Evolutionary conservation across 495 filamentous ascomycete genomes (phyloP), one percentile per base, ranked within the genome.

Genomic region (Xylaria acuta): DNA sequence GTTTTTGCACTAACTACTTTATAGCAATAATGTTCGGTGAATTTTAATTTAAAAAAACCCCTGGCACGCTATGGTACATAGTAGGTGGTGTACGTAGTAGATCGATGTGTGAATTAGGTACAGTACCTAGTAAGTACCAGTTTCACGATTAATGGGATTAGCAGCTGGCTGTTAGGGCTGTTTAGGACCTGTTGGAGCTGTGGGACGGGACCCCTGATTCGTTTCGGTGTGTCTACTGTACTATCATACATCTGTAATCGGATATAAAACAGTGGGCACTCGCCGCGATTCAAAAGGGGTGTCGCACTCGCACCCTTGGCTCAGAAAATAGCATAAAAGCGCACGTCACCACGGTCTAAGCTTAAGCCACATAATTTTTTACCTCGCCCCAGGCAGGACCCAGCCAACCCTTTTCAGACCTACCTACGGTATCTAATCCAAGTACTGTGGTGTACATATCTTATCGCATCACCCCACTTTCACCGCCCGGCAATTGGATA

Each of bases 401-500:
- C 54, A 45, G 45, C 7, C 51, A 38, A 45, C 6, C 30, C 30
- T 14, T 30, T 41, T 38, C 38, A 41, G 11, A 12, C 38, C 38
- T 36, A 36, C 34, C 34, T 12, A 7, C 36, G 36, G 36, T 38
- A 38, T 7, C 36, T 38, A 3, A 60, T 45, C 34, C 66, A 22
- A 34, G 2, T 34, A 7, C 18, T 59, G 27, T 54, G 25, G 9
- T 7, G 25, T 27, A 20, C 34, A 6, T 38, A 64, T 43, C 60
- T 64, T 43, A 62, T 64, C 38, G 14, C 60, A 18, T 2, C 76
- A 74, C 74, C 77, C 77, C 77, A 76, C 77, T 58, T 75, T 77
- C 77, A 78, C 77, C 75, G 77, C 77, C 75, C 82, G 83, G 80
- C 81, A 81, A 73, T 80, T 71, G 27, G 11, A 54, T 49, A 54